Base-by-base conservation (phyloP, 768 basidiomycete genomes). In the Chalciporus chontae region DNA sequence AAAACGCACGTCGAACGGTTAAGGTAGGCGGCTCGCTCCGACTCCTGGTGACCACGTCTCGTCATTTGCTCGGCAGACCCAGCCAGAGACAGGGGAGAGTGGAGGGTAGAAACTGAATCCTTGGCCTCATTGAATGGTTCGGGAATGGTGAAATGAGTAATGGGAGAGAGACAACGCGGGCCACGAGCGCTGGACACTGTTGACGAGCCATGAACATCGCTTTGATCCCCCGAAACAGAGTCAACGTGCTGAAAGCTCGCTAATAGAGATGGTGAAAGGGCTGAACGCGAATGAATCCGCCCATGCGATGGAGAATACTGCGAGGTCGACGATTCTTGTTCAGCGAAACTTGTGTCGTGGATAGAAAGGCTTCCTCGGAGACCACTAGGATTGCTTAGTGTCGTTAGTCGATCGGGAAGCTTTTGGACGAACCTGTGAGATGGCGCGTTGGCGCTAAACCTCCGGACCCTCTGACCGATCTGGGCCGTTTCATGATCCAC, bases 121-220 rank as follows among this genome's bases (percentile, higher is more conserved):
- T 37, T 15, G 18, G 43, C 47, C 31, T 40, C 17, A 14, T 39
- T 9, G 17, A 53, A 55, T 18, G 59, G 50, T 18, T 53, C 48
- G 1, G 50, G 47, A 29, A 64, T 26, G 11, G 47, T 36, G 26
- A 58, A 15, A 38, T 63, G 47, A 4, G 11, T 3, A 15, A 59
- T 56, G 37, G 62, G 60, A 9, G 62, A 59, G 19, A 65, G 60
- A 42, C 40, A 45, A 8, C 23, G 17, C 14, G 21, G 26, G 15
- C 8, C 1, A 17, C 23, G 50, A 39, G 54, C 47, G 32, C 45
- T 58, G 11, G 36, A 32, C 29, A 45, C 8, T 2, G 10, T 8
- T 7, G 27, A 24, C 19, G n/a, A 10, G 11, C 26, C 27, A 40
- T 11, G 14, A 2, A 23, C 40, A 39, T 31, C 36, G 3, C 24